Percentiles rank a stretch among this genome's conserved stretches.
Conservation (phyloP, 805 yeast genomes). For the Saturnispora saitoi region DNA sequence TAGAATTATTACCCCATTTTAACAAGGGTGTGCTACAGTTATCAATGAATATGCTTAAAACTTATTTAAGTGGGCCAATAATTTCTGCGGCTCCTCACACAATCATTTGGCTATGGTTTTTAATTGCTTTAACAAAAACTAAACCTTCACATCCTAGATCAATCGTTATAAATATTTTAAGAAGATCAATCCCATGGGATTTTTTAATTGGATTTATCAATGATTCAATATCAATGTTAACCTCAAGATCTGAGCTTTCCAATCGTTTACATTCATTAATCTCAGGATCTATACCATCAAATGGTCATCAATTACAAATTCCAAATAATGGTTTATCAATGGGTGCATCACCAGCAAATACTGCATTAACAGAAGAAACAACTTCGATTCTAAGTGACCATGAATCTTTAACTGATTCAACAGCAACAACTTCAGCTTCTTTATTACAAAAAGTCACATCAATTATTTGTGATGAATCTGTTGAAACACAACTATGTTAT, state of each 20-base stretch:
- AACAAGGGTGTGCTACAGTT: constrained; percentile 61
- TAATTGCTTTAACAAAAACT: constrained; percentile 53
- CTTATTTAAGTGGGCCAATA: constrained; percentile 62
- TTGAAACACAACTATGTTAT: constrained; percentile 78
- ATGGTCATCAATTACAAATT: neutral
- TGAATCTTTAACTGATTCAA: constrained; percentile 3
- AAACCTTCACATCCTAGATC: constrained; percentile 37
- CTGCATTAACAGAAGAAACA: constrained; percentile 6
- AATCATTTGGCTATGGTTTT: constrained; percentile 68
- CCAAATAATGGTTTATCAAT: neutral
- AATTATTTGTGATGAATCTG: constrained; percentile 25
- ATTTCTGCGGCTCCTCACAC: constrained; percentile 66
- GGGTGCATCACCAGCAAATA: constrained; percentile 6
- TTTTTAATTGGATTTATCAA: constrained; percentile 56
- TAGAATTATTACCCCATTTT: constrained; percentile 42
- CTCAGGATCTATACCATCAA: neutral
- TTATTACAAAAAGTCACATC: constrained; percentile 53
- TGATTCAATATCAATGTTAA: constrained; percentile 36
- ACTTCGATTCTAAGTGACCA: constrained; percentile 1
- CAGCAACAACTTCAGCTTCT: neutral
- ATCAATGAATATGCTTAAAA: constrained; percentile 57
- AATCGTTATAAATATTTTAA: constrained; percentile 41
- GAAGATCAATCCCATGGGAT: constrained; percentile 49
- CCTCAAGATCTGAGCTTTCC: constrained; percentile 20
- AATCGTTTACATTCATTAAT: constrained; percentile 5